Evolutionary conservation across 805 yeast genomes (phyloP), one percentile per base, ranked within the genome.

Genomic region (Zygosaccharomyces pseudorouxii): DNA sequence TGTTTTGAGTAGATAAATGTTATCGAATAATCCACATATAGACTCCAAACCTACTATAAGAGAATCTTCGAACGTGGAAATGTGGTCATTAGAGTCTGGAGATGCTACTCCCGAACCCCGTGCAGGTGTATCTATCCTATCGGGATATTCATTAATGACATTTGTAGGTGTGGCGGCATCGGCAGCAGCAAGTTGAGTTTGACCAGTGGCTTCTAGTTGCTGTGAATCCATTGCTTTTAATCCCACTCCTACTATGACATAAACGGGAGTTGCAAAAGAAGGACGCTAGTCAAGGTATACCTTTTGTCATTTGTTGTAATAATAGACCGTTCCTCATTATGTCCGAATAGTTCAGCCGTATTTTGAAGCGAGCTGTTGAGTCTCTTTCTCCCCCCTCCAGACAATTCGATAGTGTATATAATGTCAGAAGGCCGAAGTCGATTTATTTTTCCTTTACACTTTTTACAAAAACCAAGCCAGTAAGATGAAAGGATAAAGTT

Each of bases 1-100:
- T 42, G 62, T 61, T 45, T 54, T 57, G 28, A 64, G 50, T 9
- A 64, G 50, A 42, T 58, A 62, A 6, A 64, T 25, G 38, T 60
- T 56, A 47, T 64, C 69, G 30, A 63, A 63, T 11, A 63, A 14
- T 14, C 52, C 49, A 20, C 62, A 57, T 5, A 63, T 30, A 2
- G 60, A 47, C 42, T 62, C 65, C 20, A 64, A 40, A 12, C 56
- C 54, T 27, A 48, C 39, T 5, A 62, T 47, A 2, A 60, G 4
- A 1, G 25, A 29, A 42, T 58, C 62, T 47, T 64, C 67, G 3
- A 55, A 46, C 8, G 52, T 46, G 10, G 14, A 29, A 28, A 6
- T 33, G 10, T 28, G 10, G 19, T 19, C 37, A 2, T 41, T 33
- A 5, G 19, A 18, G 11, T 3, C 12, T 29, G 37, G 12, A 9